Conservation (phyloP, 257 asterid species). For the Lycium ferocissimum region DNA sequence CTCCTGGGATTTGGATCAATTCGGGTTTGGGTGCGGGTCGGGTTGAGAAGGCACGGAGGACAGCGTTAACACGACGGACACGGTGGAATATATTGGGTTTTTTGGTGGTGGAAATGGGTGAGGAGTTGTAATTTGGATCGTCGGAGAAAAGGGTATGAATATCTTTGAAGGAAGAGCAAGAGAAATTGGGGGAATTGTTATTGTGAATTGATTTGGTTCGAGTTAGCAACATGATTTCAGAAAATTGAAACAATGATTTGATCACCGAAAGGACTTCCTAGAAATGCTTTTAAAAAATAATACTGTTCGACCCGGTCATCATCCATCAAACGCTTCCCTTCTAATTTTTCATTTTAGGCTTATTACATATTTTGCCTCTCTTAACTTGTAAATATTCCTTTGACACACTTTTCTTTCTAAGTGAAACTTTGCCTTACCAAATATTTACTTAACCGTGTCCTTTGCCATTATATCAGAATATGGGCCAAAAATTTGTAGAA, state of each 20-base stretch:
- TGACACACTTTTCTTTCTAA: background rate
- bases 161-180: slow-evolving; percentile 86
- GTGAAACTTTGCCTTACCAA: background rate
- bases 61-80: slow-evolving; percentile 59
- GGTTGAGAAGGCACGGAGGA: slow-evolving; percentile 62
- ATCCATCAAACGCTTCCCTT: background rate
- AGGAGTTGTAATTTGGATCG: slow-evolving; percentile 28
- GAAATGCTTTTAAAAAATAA: background rate
- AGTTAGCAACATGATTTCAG: slow-evolving; percentile 75
- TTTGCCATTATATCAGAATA: background rate
- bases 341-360: background rate
- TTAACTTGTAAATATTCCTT: background rate
- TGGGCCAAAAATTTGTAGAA: background rate
- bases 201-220: slow-evolving; percentile 64
- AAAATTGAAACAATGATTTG: background rate
- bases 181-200: slow-evolving; percentile 56
- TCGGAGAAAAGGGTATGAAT: slow-evolving; percentile 65
- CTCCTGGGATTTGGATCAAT: slow-evolving; percentile 62
- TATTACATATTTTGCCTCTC: background rate
- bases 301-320: background rate
- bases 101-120: slow-evolving; percentile 29
- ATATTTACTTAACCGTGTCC: background rate
- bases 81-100: slow-evolving; percentile 70
- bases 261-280: background rate
- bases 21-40: slow-evolving; percentile 28